phyloP scores from a whole-genome alignment of 768 basidiomycete species.

The Boletus tylopilopsis region DNA sequence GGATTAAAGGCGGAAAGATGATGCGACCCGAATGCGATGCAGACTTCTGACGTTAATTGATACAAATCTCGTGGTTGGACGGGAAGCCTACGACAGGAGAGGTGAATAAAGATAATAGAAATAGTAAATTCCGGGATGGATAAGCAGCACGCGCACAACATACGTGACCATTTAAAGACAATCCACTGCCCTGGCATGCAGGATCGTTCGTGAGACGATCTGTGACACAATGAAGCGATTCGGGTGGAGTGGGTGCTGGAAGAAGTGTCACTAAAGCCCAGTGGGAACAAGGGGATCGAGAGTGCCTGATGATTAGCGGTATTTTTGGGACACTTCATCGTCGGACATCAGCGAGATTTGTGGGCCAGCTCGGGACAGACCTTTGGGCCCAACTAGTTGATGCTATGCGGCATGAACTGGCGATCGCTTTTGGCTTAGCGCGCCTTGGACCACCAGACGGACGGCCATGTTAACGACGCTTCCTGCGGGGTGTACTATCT shows the following conservation, averaged over 20 bases:
- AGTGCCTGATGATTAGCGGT: constrained; percentile 24
- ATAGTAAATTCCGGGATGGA: constrained; percentile 19
- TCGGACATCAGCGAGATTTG: constrained; percentile 1
- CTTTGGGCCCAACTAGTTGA: not conserved
- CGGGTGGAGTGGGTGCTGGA: constrained; percentile 6
- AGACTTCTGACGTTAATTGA: constrained; percentile 19
- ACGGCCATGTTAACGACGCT: not conserved
- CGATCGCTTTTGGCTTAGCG: not conserved
- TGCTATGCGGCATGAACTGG: not conserved
- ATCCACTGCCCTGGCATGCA: not conserved
- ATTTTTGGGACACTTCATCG: constrained; percentile 12
- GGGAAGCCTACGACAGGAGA: constrained; percentile 1
- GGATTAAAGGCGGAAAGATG: not conserved
- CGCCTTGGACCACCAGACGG: not conserved
- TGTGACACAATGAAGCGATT: constrained; percentile 12
- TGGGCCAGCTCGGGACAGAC: not conserved
- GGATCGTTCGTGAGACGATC: constrained; percentile 26
- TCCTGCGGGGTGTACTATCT: not conserved
- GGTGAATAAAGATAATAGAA: constrained; percentile 4
- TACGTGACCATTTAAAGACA: constrained; percentile 5
- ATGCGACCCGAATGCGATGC: constrained; percentile 6
- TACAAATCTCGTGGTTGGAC: constrained; percentile 8
- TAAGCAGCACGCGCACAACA: constrained; percentile 3
- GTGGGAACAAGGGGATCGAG: constrained; percentile 1
- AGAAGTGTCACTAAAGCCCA: constrained; percentile 7